Conservation (phyloP, 1,139 yeast genomes). For the Yamadazyma blattariae region DNA sequence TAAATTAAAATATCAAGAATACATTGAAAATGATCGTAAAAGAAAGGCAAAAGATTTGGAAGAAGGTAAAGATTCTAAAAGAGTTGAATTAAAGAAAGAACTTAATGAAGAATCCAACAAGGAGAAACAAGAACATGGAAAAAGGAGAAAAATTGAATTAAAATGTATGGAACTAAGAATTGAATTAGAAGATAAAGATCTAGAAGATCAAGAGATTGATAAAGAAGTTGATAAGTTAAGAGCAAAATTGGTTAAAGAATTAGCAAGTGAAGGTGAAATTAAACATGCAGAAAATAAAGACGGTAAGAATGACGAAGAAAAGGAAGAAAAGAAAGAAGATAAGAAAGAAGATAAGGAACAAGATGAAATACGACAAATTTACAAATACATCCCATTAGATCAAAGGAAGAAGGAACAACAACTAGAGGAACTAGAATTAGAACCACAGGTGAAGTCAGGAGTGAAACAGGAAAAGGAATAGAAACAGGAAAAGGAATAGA, state of each 20-base stretch:
- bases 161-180: constrained; percentile 56
- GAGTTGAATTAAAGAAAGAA: constrained; percentile 13
- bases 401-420: no score
- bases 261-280: neutral
- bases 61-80: constrained; percentile 15
- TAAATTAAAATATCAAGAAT: constrained; percentile 6
- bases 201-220: constrained; percentile 25
- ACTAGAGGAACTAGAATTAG: no score
- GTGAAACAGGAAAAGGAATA: no score
- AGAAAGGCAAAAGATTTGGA: constrained; percentile 19
- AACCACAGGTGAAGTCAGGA: no score
- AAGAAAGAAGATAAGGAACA: neutral
- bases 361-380: constrained; percentile 1
- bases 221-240: constrained; percentile 1
- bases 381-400: neutral
- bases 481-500: no score
- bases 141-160: constrained; percentile 49
- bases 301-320: neutral
- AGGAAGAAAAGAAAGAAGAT: constrained; percentile 1
- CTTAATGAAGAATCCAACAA: constrained; percentile 16
- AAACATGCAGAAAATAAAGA: neutral
- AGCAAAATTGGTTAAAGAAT: neutral
- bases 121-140: constrained; percentile 45
- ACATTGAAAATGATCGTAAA: constrained; percentile 13
- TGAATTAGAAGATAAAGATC: constrained; percentile 49